Evolutionary conservation across 2,329 filamentous ascomycete genomes (phyloP).

Genomic region (Fusarium robinianum): DNA sequence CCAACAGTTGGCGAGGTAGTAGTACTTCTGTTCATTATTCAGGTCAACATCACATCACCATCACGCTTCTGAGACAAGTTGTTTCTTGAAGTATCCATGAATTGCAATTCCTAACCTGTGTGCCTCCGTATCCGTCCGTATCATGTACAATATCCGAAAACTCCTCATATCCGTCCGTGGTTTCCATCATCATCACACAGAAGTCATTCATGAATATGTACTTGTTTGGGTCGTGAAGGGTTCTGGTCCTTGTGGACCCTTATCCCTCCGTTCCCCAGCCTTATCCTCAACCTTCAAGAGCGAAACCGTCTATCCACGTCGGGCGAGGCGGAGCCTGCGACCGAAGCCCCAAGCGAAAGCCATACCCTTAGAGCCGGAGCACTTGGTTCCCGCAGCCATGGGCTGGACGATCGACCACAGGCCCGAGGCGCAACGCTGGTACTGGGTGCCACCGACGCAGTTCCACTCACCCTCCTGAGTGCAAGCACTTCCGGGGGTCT

Average conservation of each 20-base stretch:
- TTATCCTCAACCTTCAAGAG: not conserved
- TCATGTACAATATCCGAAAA: slow-evolving; percentile 25
- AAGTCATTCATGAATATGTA: no score
- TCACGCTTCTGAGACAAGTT: slow-evolving; percentile 15
- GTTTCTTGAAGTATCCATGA: slow-evolving; percentile 20
- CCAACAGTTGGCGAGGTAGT: no score
- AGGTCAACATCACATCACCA: slow-evolving; percentile 6
- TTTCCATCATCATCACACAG: no score
- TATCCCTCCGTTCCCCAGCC: no score
- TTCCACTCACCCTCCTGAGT: slow-evolving; percentile 60
- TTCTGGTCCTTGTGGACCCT: no score
- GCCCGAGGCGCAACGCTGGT: slow-evolving; percentile 67
- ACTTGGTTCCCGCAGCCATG: slow-evolving; percentile 60
- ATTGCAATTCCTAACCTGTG: slow-evolving; percentile 19
- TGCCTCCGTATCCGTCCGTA: not conserved
- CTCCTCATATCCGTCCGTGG: slow-evolving; percentile 12
- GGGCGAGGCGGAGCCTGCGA: slow-evolving; percentile 22
- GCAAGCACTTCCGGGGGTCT: slow-evolving; percentile 51
- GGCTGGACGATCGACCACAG: slow-evolving; percentile 54
- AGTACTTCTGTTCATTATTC: not conserved
- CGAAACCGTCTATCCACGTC: no score
- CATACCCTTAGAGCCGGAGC: slow-evolving; percentile 41
- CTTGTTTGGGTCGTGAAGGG: no score
- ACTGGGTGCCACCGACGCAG: slow-evolving; percentile 59
- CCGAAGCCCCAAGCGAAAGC: slow-evolving; percentile 31